Base-by-base conservation (phyloP, 192 early-diverging fungal genomes). In the Rhizophagus clarus region DNA sequence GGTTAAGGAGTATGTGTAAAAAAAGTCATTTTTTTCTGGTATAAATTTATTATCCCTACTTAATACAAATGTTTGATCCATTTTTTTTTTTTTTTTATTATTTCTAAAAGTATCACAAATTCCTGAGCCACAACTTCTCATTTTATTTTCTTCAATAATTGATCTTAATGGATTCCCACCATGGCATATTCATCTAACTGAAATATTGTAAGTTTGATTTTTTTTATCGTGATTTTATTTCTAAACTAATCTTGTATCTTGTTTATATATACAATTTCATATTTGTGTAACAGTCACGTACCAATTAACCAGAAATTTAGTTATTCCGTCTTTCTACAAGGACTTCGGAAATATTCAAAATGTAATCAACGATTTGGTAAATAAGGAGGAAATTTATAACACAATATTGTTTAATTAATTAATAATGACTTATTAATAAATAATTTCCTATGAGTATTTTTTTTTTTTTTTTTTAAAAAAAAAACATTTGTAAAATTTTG, bases 151-250 rank as follows among this genome's bases (percentile, higher is more conserved):
- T 51, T 80, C 83, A 12, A 82, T 82, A 24, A 70, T 86, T 82
- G 83, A 84, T 24, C n/a, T 86, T 76, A 73, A 82, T 47, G 82
- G 85, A 9, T 86, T 83, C 63, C 85, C 85, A 9, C 85, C 85
- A 6, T 86, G 85, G 85, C 83, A 84, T 61, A 82, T 83, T 32
- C 81, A 81, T n/a, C 74, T 84, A 20, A 86, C 85, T 60, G 85
- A 86, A 66, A 83, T 86, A 31, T 86, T 77, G 84, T 85, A 83
- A 77, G 84, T 73, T 37, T 68, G 2, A 63, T n/a, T n/a, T n/a
- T n/a, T n/a, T n/a, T n/a, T n/a, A n/a, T n/a, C n/a, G n/a, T n/a
- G n/a, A n/a, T n/a, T n/a, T 31, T 11, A 24, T 32, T 63, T 14
- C 28, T 31, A 15, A n/a, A 14, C 32, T 22, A 51, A n/a, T n/a